Conservation (phyloP, 495 filamentous ascomycete species). For the Penicillium goetzii region DNA sequence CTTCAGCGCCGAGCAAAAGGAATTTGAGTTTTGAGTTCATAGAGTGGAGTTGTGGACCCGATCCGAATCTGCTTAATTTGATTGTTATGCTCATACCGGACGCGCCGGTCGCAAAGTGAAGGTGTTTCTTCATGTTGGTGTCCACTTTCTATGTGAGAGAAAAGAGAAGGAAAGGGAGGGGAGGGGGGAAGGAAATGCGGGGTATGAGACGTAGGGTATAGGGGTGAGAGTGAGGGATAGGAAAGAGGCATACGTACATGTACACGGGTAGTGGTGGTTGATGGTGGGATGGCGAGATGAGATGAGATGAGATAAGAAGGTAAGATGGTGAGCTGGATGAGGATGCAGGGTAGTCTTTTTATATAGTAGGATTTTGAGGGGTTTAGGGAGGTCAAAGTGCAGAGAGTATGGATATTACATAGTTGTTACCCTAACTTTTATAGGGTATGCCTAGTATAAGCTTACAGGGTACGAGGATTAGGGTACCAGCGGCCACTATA, state of each 20-base stretch:
- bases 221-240: background rate
- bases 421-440: background rate
- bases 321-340: background rate
- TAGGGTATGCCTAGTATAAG: too few species aligned
- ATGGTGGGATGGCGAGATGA: background rate
- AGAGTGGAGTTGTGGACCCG: background rate
- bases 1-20: background rate
- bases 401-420: background rate
- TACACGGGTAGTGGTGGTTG: background rate
- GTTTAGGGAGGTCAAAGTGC: background rate
- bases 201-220: background rate
- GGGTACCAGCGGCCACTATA: too few species aligned
- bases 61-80: slow-evolving; percentile 11
- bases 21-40: background rate
- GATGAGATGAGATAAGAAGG: too few species aligned
- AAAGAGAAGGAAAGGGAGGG: background rate
- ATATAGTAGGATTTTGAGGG: background rate
- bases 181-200: background rate
- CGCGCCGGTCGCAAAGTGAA: background rate
- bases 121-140: slow-evolving; percentile 1
- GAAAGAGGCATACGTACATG: too few species aligned
- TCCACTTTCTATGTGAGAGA: background rate
- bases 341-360: background rate
- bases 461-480: too few species aligned
- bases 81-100: background rate